Evolutionary conservation across 768 basidiomycete genomes (phyloP).

Genomic region (Phaffia australis): DNA sequence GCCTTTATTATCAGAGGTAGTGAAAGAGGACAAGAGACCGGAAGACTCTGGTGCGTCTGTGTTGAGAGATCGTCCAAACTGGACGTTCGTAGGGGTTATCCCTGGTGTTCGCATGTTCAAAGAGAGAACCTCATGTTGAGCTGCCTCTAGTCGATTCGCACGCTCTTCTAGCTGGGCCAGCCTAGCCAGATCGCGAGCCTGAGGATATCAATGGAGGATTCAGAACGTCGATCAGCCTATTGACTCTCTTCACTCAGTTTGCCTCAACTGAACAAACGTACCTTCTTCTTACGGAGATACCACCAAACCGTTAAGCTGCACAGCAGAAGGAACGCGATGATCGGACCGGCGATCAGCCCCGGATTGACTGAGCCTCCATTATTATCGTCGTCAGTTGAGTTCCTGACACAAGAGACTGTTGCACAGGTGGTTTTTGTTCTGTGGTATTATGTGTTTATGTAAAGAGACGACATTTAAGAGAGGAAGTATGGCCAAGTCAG

Average conservation of each 20-base stretch:
- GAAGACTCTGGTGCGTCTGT: neutral
- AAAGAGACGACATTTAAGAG: neutral
- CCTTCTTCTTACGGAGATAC: constrained; percentile 19
- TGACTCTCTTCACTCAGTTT: too few relatives aligned
- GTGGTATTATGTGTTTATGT: neutral
- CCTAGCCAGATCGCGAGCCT: constrained; percentile 16
- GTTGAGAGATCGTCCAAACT: neutral
- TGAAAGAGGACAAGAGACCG: constrained; percentile 5
- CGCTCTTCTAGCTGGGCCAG: constrained; percentile 23
- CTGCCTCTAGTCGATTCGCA: constrained; percentile 14
- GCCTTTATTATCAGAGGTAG: neutral
- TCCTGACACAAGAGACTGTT: constrained; percentile 17
- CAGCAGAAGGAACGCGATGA: constrained; percentile 21
- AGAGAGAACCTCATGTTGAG: constrained; percentile 20
- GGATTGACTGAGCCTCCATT: constrained; percentile 7
- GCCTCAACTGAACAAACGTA: neutral
- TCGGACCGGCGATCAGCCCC: constrained; percentile 25
- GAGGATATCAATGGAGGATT: neutral
- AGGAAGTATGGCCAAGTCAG: neutral
- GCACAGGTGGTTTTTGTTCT: constrained; percentile 25
- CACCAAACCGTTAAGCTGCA: constrained; percentile 19
- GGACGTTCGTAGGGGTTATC: neutral
- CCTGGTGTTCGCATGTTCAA: constrained; percentile 17
- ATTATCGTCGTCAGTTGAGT: neutral
- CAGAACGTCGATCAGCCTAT: too few relatives aligned